Base-by-base conservation (phyloP, 2,329 filamentous ascomycete genomes). In the Diaporthe aspalathi region DNA sequence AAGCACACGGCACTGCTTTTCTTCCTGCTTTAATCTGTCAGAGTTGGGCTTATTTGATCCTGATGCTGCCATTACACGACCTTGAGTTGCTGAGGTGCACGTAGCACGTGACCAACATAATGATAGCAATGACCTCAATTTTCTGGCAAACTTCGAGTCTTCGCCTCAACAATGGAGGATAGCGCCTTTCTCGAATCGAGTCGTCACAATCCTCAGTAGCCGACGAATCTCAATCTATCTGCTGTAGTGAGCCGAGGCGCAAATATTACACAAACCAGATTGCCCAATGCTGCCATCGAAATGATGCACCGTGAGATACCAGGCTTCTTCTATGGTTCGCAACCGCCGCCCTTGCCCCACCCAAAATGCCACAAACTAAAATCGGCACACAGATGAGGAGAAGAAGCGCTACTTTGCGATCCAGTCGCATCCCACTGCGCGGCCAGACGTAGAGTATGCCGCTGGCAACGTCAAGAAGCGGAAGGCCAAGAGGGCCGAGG, bases 351-450 rank as follows among this genome's bases (percentile, higher is more conserved):
- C 40, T 22, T 9, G 7, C 9, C 35, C 14, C 22, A 8, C n/a
- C 22, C 32, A 35, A n/a, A n/a, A n/a, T n/a, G n/a, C 47, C 29
- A 9, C n/a, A 22, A 17, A 7, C 67, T 70, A 52, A 56, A 24
- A 7, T 22, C 45, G 4, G 57, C 24, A 17, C 40, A 9, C 70
- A 90, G 89, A 90, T 72, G 66, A 79, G 17, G 84, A 85, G 53
- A 92, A 89, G 78, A 86, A 86, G 47, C 91, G 89, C 74, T 93
- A 93, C 76, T 93, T 93, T 80, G 91, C 89, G 75, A 87, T 93
- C 63, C 88, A 92, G 77, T 86, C 84, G 56, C 84, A 87, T 49
- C 84, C 87, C 32, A 76, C 75, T 2, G 76, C 88, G 0, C 85
- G 89, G 0, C 74, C 82, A 1, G 79, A 78, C 17, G 83, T 86